Percentiles rank a stretch among this genome's conserved stretches.
These are phyloP conservation scores for Penicillium canescens DNA, from an alignment of 495 filamentous ascomycete species.

Conservation along the genomic window DNA sequence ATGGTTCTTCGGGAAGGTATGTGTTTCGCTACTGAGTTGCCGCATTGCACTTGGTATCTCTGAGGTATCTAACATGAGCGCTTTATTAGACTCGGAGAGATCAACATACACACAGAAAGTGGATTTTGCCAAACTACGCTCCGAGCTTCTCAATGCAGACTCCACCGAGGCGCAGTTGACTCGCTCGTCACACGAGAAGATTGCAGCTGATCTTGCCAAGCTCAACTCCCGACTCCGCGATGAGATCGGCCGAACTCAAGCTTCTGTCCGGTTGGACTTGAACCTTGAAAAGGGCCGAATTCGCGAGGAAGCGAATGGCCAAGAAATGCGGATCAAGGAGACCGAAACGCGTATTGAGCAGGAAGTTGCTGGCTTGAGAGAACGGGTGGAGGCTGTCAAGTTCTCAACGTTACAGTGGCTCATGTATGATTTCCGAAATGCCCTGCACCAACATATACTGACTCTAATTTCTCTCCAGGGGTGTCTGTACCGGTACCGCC, in stretches of 20 bases:
- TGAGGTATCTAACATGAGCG: not conserved
- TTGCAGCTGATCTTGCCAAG: constrained; percentile 93
- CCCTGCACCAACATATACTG: constrained; percentile 15
- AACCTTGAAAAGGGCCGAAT: constrained; percentile 98
- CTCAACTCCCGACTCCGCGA: constrained; percentile 85
- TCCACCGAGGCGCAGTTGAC: constrained; percentile 87
- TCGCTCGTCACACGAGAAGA: constrained; percentile 83
- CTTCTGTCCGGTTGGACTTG: constrained; percentile 84
- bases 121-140: constrained; percentile 97
- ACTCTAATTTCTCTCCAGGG: constrained; percentile 47
- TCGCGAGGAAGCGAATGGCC: constrained; percentile 92
- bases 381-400: constrained; percentile 95
- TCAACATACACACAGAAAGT: constrained; percentile 98
- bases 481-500: constrained; percentile 92
- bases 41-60: not conserved
- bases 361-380: constrained; percentile 86
- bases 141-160: constrained; percentile 87
- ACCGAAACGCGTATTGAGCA: constrained; percentile 98
- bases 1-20: constrained; percentile 94
- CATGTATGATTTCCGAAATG: constrained; percentile 55
- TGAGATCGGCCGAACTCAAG: constrained; percentile 92
- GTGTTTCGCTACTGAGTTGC: not conserved
- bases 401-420: constrained; percentile 98
- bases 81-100: constrained; percentile 49
- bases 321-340: constrained; percentile 98